Evolutionary conservation across 2,329 filamentous ascomycete species (phyloP).

Genomic region (Zymoseptoria pseudotritici): DNA sequence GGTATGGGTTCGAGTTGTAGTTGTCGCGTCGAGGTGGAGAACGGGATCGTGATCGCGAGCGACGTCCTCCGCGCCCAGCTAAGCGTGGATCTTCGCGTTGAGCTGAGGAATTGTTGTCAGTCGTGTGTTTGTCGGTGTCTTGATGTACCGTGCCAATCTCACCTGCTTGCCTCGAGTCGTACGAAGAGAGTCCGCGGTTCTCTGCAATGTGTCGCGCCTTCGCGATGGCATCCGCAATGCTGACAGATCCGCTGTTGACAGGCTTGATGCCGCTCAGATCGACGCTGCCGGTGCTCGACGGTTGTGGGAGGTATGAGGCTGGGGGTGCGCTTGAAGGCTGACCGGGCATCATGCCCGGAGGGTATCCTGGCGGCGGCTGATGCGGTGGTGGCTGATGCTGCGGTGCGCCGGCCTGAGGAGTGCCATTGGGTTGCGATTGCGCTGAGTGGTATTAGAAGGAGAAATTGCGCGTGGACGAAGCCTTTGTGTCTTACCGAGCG

Average conservation of each 20-base stretch:
- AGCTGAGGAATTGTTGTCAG: conserved; percentile 3
- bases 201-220: conserved; percentile 76
- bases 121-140: not conserved
- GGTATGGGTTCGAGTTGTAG: conserved; percentile 62
- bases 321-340: conserved; percentile 30
- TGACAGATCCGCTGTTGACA: conserved; percentile 71
- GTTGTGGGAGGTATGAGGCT: conserved; percentile 50
- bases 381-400: conserved; percentile 34
- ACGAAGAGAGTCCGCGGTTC: conserved; percentile 60
- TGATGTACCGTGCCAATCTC: not conserved
- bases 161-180: conserved; percentile 31
- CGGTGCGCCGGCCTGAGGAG: conserved; percentile 36
- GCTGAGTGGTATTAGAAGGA: conserved; percentile 28
- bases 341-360: conserved; percentile 30
- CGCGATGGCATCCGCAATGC: conserved; percentile 74
- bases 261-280: conserved; percentile 76
- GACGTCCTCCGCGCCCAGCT: conserved; percentile 51
- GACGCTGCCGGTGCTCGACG: conserved; percentile 65
- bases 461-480: not conserved
- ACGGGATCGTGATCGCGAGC: conserved; percentile 61
- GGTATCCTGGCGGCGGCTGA: conserved; percentile 38
- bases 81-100: conserved; percentile 40
- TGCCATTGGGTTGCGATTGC: conserved; percentile 35
- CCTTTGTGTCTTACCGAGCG: conserved; percentile 35
- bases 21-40: conserved; percentile 63